Conservation (phyloP, 495 filamentous ascomycete species). For the Trichoderma erinaceum region DNA sequence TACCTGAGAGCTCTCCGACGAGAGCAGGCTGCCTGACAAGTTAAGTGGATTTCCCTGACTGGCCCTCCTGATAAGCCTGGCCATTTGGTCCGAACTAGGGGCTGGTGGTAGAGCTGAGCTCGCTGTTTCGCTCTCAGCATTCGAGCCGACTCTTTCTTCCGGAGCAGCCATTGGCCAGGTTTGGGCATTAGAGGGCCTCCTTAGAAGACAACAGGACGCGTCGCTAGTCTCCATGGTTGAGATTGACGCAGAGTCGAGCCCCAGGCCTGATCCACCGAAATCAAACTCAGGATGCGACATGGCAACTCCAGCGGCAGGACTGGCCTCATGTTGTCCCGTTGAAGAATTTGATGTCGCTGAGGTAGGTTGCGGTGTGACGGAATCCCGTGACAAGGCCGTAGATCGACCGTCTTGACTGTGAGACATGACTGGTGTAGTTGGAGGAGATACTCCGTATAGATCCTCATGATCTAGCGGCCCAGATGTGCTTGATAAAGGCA, state of each 20-base stretch:
- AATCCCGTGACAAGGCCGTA: background rate
- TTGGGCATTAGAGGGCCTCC: constrained; percentile 34
- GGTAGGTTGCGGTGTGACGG: background rate
- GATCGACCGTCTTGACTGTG: background rate
- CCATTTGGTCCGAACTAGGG: constrained; percentile 28
- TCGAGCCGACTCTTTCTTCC: constrained; percentile 31
- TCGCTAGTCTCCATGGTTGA: background rate
- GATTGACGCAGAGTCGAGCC: background rate
- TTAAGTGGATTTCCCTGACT: constrained; percentile 18
- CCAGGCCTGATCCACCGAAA: background rate
- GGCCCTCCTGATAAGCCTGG: constrained; percentile 21
- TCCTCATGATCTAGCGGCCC: constrained; percentile 31
- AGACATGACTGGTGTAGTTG: constrained; percentile 31
- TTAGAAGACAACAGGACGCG: background rate
- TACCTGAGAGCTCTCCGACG: background rate
- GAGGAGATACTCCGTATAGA: constrained; percentile 52
- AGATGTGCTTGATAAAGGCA: constrained; percentile 19
- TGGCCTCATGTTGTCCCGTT: constrained; percentile 14
- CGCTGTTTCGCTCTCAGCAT: constrained; percentile 25
- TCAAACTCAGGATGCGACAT: background rate
- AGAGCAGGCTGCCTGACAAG: constrained; percentile 2
- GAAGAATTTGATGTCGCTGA: background rate
- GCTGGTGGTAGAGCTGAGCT: constrained; percentile 26
- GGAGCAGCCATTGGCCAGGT: constrained; percentile 36
- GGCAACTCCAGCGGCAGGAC: constrained; percentile 15